These are phyloP conservation scores for Stentor roeselii DNA, from an alignment of 73 alveolate species.

Conservation along the genomic window DNA sequence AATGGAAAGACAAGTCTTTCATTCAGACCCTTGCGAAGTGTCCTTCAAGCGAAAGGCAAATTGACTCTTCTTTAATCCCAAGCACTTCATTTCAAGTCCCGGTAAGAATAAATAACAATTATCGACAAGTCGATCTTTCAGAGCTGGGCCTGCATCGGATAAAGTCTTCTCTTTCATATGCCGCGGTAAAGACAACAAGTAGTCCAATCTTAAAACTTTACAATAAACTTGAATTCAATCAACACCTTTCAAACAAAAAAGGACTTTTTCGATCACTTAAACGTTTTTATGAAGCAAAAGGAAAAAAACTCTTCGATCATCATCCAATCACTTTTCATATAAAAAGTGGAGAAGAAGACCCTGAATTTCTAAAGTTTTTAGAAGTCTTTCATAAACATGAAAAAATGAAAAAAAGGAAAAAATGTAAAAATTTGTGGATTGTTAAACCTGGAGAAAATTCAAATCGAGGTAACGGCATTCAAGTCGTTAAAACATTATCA, in stretches of 20 bases:
- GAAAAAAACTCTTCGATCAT: conserved; percentile 28
- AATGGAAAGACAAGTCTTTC: conserved; percentile 3
- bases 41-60: background rate
- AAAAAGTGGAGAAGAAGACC: conserved; percentile 30
- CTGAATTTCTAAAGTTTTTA: conserved; percentile 24
- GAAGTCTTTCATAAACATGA: conserved; percentile 32
- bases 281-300: conserved; percentile 56
- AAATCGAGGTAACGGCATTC: conserved; percentile 54
- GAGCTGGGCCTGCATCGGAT: background rate
- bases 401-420: conserved; percentile 27
- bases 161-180: background rate
- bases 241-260: conserved; percentile 29
- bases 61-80: background rate
- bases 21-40: background rate
- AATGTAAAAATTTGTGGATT: conserved; percentile 41
- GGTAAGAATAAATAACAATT: background rate
- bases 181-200: background rate
- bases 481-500: conserved; percentile 9
- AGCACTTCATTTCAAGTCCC: background rate
- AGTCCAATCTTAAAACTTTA: background rate
- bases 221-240: conserved; percentile 21
- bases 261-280: conserved; percentile 62
- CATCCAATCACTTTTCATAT: conserved; percentile 27
- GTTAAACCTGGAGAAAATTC: conserved; percentile 56
- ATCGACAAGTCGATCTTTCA: background rate